Conservation (phyloP, 179 eudicot genomes). For the Patellifolia procumbens region DNA sequence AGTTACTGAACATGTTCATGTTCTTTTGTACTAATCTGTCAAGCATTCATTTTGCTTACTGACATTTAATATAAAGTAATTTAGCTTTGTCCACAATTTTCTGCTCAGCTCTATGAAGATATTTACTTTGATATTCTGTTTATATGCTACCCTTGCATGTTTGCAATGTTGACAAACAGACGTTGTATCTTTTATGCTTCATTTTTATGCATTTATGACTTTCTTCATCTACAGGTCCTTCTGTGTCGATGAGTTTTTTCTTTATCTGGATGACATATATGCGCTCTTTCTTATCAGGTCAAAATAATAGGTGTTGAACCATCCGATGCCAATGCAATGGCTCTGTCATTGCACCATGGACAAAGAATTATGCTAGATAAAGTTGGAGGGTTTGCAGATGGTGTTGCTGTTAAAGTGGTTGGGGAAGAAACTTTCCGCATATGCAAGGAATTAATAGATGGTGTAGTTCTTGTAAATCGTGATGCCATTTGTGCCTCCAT, state of each 20-base stretch:
- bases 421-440: slow-evolving; percentile 91
- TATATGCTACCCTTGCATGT: slow-evolving; percentile 1
- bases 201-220: neutral
- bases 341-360: slow-evolving; percentile 85
- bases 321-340: slow-evolving; percentile 95
- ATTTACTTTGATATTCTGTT: neutral
- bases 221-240: neutral
- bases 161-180: neutral
- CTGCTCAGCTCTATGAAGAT: neutral
- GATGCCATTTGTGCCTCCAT: slow-evolving; percentile 99
- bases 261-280: neutral
- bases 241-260: neutral
- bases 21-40: too few species aligned
- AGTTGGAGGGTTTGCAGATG: slow-evolving; percentile 99
- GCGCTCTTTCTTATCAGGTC: slow-evolving; percentile 40
- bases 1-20: neutral
- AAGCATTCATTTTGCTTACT: neutral
- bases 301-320: slow-evolving; percentile 97
- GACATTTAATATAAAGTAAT: neutral
- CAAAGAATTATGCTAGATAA: slow-evolving; percentile 76
- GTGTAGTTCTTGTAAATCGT: slow-evolving; percentile 93
- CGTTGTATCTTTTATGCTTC: neutral
- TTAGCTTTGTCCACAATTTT: neutral
- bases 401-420: slow-evolving; percentile 96
- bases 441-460: slow-evolving; percentile 84